Conservation (phyloP, 208 protist genomes). For the Leishmania mexicana region DNA sequence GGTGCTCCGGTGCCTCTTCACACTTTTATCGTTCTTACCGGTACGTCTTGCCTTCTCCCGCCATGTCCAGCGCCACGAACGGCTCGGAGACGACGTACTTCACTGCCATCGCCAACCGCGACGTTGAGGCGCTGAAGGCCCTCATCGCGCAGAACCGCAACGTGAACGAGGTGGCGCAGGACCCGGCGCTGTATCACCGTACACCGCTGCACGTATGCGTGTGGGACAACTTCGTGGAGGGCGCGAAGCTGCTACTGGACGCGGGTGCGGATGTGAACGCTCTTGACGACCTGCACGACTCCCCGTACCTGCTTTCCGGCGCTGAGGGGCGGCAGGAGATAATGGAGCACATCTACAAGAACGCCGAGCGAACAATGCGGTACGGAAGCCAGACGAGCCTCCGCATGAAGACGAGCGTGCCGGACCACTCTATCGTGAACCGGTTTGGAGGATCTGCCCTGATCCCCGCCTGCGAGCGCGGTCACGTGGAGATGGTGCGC, state of each 20-base stretch:
- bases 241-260: constrained; percentile 47
- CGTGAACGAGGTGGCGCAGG: constrained; percentile 37
- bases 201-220: constrained; percentile 58
- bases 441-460: constrained; percentile 44
- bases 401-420: constrained; percentile 37
- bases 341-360: constrained; percentile 45
- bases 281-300: constrained; percentile 60
- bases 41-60: neutral
- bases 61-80: constrained; percentile 9
- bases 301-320: constrained; percentile 48
- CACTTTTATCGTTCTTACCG: neutral
- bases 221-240: constrained; percentile 50
- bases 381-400: constrained; percentile 21
- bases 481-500: constrained; percentile 47
- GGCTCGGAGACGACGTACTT: constrained; percentile 32
- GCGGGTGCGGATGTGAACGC: constrained; percentile 55
- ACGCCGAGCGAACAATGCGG: constrained; percentile 28
- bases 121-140: constrained; percentile 27
- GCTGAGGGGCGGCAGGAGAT: constrained; percentile 56
- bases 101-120: constrained; percentile 35
- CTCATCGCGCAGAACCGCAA: constrained; percentile 36
- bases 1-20: neutral
- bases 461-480: constrained; percentile 54
- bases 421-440: constrained; percentile 46
- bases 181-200: constrained; percentile 37